These are phyloP conservation scores for Cercophora sp. DNA, from an alignment of 495 filamentous ascomycete genomes.

Conservation along the genomic window DNA sequence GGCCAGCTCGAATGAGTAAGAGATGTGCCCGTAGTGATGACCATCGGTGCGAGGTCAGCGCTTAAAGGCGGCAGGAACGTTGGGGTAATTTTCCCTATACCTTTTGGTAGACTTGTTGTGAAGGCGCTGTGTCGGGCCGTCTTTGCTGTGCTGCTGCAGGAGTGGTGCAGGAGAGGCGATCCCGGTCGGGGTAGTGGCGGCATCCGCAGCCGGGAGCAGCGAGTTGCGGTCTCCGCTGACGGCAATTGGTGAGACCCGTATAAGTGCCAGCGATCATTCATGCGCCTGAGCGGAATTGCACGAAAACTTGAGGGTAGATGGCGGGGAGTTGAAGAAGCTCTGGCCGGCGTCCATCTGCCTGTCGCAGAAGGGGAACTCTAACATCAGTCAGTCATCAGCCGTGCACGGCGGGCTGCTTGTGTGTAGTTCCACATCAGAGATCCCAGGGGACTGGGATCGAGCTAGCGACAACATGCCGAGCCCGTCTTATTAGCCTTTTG, in stretches of 20 bases:
- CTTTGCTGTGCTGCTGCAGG: too few relatives aligned
- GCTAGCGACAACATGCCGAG: constrained; percentile 34
- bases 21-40: too few relatives aligned
- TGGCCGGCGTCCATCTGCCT: constrained; percentile 3
- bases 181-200: constrained; percentile 1
- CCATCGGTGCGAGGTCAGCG: too few relatives aligned
- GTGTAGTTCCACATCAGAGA: constrained; percentile 19
- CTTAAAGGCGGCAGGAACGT: too few relatives aligned
- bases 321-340: background rate
- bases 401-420: constrained; percentile 10
- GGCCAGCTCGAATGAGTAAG: background rate
- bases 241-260: constrained; percentile 11
- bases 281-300: constrained; percentile 7
- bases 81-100: too few relatives aligned
- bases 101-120: too few relatives aligned
- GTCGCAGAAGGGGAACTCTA: constrained; percentile 3
- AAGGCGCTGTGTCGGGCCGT: constrained; percentile 1
- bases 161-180: background rate
- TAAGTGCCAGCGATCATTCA: constrained; percentile 8
- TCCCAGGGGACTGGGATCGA: constrained; percentile 37
- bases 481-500: constrained; percentile 27
- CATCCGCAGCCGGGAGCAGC: constrained; percentile 12
- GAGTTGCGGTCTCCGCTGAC: constrained; percentile 8
- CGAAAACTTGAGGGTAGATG: constrained; percentile 4
- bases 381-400: background rate